A percentile compares a stretch with the other conserved stretches of the same genome.
These are phyloP conservation scores for Eucalyptus marginata DNA, from an alignment of 345 rosid species.

Conservation along the genomic window DNA sequence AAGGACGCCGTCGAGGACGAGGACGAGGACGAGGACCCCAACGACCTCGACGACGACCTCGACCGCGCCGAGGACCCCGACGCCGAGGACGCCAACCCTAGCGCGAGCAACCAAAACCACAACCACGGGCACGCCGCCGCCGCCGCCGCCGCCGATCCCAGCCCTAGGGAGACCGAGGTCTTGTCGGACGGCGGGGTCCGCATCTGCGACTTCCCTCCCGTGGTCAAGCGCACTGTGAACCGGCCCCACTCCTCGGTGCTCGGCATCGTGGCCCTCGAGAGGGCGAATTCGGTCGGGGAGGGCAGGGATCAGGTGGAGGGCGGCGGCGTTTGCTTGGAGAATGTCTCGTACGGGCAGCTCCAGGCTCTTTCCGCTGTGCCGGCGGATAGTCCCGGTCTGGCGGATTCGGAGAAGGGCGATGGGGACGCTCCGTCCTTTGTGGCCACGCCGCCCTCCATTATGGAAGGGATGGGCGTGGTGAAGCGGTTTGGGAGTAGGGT, in stretches of 20 bases:
- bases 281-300: constrained; percentile 47
- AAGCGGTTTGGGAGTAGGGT: constrained; percentile 63
- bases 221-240: constrained; percentile 45
- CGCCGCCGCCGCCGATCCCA: constrained; percentile 34
- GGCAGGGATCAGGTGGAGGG: background rate
- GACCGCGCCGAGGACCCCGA: constrained; percentile 16
- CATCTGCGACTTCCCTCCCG: constrained; percentile 62
- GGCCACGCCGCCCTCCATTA: constrained; percentile 56
- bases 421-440: constrained; percentile 33
- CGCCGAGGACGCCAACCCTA: constrained; percentile 11
- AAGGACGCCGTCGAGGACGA: constrained; percentile 45
- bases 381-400: constrained; percentile 30
- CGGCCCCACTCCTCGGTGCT: constrained; percentile 65
- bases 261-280: constrained; percentile 51
- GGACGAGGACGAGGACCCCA: constrained; percentile 29
- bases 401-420: constrained; percentile 44
- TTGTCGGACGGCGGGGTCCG: constrained; percentile 46
- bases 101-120: constrained; percentile 16
- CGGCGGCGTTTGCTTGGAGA: constrained; percentile 25
- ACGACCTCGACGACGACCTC: constrained; percentile 23
- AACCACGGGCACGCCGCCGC: background rate
- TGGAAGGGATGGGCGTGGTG: constrained; percentile 85
- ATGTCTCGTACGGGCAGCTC: constrained; percentile 24
- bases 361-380: constrained; percentile 76
- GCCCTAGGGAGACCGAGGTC: constrained; percentile 37